A percentile compares a stretch with the other conserved stretches of the same genome.
phyloP scores from a whole-genome alignment of 2,329 filamentous ascomycete genomes.

The Penicillium sp. region DNA sequence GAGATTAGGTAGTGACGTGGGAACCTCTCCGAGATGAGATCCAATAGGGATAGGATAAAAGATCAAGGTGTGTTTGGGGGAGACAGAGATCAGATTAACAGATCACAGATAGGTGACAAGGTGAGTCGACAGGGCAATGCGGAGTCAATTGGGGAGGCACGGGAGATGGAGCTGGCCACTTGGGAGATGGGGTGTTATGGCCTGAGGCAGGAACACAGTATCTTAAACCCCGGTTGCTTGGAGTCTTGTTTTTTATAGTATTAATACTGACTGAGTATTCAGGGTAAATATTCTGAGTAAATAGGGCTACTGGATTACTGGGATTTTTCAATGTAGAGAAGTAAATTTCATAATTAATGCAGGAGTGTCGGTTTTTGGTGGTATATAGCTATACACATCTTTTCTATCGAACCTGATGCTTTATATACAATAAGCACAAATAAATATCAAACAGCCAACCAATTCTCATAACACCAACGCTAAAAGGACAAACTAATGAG shows the following conservation, averaged over 20 bases:
- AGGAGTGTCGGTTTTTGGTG: background rate
- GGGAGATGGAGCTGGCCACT: constrained; percentile 5
- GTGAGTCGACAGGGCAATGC: background rate
- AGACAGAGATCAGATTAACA: constrained; percentile 18
- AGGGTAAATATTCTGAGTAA: too few relatives aligned
- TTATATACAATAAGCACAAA: background rate
- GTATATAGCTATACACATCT: background rate
- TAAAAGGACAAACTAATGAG: constrained; percentile 20
- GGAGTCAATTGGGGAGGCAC: constrained; percentile 2
- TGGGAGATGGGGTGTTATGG: background rate
- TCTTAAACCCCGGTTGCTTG: background rate
- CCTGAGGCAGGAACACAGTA: background rate
- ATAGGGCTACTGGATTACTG: background rate
- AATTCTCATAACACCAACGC: constrained; percentile 2
- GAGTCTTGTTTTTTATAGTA: background rate
- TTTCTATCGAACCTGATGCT: background rate
- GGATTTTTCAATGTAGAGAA: background rate
- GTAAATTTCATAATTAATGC: background rate
- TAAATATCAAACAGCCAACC: background rate
- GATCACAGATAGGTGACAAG: constrained; percentile 10
- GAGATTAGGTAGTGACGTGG: constrained; percentile 13
- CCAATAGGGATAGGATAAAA: background rate
- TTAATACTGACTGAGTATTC: too few relatives aligned
- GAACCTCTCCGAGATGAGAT: background rate
- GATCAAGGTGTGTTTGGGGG: background rate